These are phyloP conservation scores for Fusarium pininemorale DNA, from an alignment of 2,329 filamentous ascomycete genomes.

Conservation along the genomic window DNA sequence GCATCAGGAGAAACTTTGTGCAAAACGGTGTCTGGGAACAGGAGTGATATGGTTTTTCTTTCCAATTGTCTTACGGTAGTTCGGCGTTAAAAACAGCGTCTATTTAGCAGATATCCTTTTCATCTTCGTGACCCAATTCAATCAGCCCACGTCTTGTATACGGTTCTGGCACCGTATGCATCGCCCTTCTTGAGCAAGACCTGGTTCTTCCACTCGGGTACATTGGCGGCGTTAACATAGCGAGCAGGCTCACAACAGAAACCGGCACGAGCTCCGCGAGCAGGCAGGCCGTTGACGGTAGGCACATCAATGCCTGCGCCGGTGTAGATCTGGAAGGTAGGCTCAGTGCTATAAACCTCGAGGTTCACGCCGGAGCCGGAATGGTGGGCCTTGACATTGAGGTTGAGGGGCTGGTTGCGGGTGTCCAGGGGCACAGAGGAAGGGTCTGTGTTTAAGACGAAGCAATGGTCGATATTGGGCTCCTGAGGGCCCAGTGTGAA, in stretches of 20 bases:
- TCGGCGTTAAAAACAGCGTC: constrained; percentile 12
- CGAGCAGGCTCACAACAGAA: constrained; percentile 94
- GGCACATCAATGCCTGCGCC: constrained; percentile 86
- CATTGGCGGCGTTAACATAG: constrained; percentile 89
- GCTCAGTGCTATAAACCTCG: constrained; percentile 90
- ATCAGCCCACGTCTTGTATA: constrained; percentile 87
- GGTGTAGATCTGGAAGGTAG: constrained; percentile 96
- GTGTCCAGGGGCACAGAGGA: constrained; percentile 71
- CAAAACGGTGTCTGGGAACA: constrained; percentile 6
- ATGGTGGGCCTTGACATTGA: constrained; percentile 78
- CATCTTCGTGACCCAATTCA: constrained; percentile 43
- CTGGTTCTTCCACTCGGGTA: constrained; percentile 81
- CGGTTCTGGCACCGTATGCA: constrained; percentile 80
- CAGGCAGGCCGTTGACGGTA: constrained; percentile 67
- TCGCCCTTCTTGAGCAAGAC: constrained; percentile 85
- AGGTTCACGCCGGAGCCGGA: constrained; percentile 79
- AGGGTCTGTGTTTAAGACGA: constrained; percentile 76
- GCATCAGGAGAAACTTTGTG: constrained; percentile 29
- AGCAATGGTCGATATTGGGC: constrained; percentile 90
- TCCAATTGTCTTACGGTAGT: constrained; percentile 14
- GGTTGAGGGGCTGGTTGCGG: constrained; percentile 67
- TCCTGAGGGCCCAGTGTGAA: constrained; percentile 77
- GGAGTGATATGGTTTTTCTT: constrained; percentile 7
- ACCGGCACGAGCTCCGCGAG: constrained; percentile 73
- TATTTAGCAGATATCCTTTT: constrained; percentile 18